phyloP scores from a whole-genome alignment of 148 eudicot species.

The Chenopodium album region DNA sequence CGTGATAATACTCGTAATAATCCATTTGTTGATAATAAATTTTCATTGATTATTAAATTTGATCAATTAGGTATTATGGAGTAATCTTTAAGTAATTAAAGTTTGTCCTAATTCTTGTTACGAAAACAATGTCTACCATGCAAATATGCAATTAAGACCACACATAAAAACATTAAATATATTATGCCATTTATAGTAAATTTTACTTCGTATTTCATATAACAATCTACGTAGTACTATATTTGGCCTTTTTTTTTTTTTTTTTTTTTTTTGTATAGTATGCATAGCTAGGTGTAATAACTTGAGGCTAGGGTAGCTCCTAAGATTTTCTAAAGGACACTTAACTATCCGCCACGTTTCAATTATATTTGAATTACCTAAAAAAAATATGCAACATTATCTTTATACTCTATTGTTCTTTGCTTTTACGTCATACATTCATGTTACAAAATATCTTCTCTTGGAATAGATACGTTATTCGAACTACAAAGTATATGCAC shows the following conservation, averaged over 20 bases:
- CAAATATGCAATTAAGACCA: no score
- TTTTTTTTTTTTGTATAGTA: no score
- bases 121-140: no score
- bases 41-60: no score
- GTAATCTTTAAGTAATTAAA: no score
- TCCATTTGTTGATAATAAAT: no score
- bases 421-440: not conserved
- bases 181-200: not conserved
- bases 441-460: not conserved
- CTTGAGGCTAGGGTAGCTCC: not conserved
- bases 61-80: no score
- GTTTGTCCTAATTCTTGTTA: no score
- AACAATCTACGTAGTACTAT: not conserved
- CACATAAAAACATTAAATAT: not conserved
- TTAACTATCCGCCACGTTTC: not conserved
- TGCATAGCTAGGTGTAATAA: not conserved
- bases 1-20: no score
- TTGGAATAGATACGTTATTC: not conserved
- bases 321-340: conserved; percentile 3
- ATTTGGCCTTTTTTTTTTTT: not conserved
- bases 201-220: no score
- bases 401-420: not conserved
- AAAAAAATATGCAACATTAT: not conserved
- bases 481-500: not conserved
- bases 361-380: not conserved